Evolutionary conservation across 2,329 filamentous ascomycete genomes (phyloP).

Genomic region (Aspergillus oerlinghausenensis): DNA sequence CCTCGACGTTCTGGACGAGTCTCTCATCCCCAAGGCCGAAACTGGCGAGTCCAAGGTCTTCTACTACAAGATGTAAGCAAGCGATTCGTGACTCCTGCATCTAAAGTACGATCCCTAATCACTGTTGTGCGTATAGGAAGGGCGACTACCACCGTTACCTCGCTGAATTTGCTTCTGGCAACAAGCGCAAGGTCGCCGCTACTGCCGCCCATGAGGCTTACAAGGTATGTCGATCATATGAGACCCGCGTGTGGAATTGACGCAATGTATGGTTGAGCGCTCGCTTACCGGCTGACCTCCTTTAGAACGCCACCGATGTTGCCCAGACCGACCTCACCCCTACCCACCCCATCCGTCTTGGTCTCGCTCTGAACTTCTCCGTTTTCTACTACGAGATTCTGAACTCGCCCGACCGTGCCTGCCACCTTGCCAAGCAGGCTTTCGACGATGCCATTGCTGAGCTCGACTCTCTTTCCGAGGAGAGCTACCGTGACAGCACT

Average conservation of each 20-base stretch:
- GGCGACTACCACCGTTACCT: conserved; percentile 99
- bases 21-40: conserved; percentile 91
- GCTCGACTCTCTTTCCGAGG: conserved; percentile 95
- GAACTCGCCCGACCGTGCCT: conserved; percentile 95
- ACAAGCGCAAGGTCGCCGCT: conserved; percentile 92
- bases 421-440: conserved; percentile 97
- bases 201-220: conserved; percentile 95
- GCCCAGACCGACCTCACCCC: conserved; percentile 96
- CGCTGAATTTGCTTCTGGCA: conserved; percentile 90
- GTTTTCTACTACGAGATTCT: conserved; percentile 99
- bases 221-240: conserved; percentile 63
- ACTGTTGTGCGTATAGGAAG: conserved; percentile 69
- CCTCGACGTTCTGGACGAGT: conserved; percentile 87
- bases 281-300: not conserved
- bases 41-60: conserved; percentile 99
- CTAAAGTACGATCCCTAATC: conserved; percentile 75
- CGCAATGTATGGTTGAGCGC: not conserved
- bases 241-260: not conserved
- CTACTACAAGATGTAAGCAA: conserved; percentile 99
- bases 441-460: conserved; percentile 98
- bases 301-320: conserved; percentile 92
- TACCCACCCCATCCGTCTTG: conserved; percentile 96
- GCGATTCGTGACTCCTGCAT: not conserved
- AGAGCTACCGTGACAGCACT: conserved; percentile 98
- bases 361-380: conserved; percentile 97